Evolutionary conservation across 441 rosid genomes (phyloP).

Genomic region (Macaranga tanarius): DNA sequence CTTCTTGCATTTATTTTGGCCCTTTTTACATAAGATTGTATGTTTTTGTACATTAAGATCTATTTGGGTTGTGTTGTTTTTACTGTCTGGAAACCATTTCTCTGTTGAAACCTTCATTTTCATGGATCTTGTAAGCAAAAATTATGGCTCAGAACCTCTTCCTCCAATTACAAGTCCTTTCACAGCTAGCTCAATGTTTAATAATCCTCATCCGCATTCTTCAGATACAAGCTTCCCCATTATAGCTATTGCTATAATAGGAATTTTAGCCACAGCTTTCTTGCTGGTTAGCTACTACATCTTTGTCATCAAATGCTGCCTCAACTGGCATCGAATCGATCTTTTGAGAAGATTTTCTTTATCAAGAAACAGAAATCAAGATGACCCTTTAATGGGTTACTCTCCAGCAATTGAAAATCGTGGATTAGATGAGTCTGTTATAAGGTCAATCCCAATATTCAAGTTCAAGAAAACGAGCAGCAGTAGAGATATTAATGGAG

Average conservation of each 20-base stretch:
- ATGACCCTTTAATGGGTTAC: conserved; percentile 48
- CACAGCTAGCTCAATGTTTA: conserved; percentile 23
- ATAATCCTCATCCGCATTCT: conserved; percentile 32
- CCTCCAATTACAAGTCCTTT: conserved; percentile 34
- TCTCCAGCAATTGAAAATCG: conserved; percentile 47
- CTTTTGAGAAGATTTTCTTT: conserved; percentile 52
- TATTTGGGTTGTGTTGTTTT: neutral
- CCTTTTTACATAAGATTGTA: neutral
- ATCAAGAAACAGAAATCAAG: conserved; percentile 43
- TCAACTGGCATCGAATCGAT: conserved; percentile 72
- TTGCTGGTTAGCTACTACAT: conserved; percentile 79
- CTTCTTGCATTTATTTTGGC: neutral
- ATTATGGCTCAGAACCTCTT: conserved; percentile 27
- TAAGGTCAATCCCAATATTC: conserved; percentile 75
- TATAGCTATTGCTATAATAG: conserved; percentile 66
- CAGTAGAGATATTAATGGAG: conserved; percentile 31
- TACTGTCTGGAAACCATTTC: neutral
- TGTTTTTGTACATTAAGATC: conserved; percentile 26
- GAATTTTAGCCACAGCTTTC: conserved; percentile 77
- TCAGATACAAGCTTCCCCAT: conserved; percentile 71
- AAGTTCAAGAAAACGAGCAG: conserved; percentile 51
- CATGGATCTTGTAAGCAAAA: conserved; percentile 48
- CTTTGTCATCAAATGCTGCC: conserved; percentile 84
- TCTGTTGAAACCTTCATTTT: neutral
- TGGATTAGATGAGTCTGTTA: conserved; percentile 75